Evolutionary conservation across 2,329 filamentous ascomycete species (phyloP), one percentile per base, ranked within the genome.

Genomic region (Cryphonectria carpinicola): DNA sequence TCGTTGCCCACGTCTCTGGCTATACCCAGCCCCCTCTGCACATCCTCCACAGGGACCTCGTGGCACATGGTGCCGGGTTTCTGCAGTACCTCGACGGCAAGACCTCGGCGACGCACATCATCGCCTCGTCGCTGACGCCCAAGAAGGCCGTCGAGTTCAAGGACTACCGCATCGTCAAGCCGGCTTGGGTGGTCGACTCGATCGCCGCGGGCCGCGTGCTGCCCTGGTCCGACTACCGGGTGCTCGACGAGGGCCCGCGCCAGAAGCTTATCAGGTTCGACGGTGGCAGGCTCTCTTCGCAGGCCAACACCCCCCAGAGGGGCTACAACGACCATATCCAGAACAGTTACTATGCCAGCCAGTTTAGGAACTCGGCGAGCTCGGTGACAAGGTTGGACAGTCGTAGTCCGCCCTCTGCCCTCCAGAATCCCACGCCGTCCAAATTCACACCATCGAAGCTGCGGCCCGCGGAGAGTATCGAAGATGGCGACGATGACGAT

Each of bases 41-140:
- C 67, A 86, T 85, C 61, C 87, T 99, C 25, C 95, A 97, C 82
- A 90, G 86, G 67, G 87, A 97, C 72, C 92, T 99, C 69, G 95
- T 99, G 25, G 89, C 92, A 75, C 90, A 98, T 87, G 96, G 96
- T n/a, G 97, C 95, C 43, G 93, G 92, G 0, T 98, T 97, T 76
- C 87, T 98, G 72, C 96, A 99, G 79, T 98, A 98, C 77, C 84
- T 99, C 14, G 95, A 98, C 80, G 92, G 91, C 52, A 99, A 99
- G 83, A 98, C 95, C 0, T 92, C 92, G 79, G 95, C 94, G 0
- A 99, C 97, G 0, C 95, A 99, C 79, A 97, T 99, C 75, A 94
- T 99, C 76, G 95, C 95, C 4, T 95, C 94, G 67, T 92, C 89
- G 67, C 84, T 99, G 32, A 96, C 96, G 0, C 95, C 94, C 0